Conservation (phyloP, 2,329 filamentous ascomycete species). For the Colletotrichum gloeosporioides region DNA sequence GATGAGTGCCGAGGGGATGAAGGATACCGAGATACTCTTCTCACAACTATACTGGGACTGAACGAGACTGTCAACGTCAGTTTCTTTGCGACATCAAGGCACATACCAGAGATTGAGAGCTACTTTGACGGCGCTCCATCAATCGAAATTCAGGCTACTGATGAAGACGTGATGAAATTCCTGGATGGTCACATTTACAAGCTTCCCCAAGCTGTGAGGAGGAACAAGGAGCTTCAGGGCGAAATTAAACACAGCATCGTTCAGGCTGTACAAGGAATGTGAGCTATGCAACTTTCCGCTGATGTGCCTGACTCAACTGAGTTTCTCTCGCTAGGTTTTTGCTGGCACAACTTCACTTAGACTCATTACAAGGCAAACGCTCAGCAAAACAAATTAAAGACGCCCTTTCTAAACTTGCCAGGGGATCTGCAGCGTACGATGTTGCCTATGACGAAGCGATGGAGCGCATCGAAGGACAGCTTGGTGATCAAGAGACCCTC, state of each 20-base stretch:
- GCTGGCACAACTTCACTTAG: slow-evolving; percentile 8
- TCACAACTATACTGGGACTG: not conserved
- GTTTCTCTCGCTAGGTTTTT: not conserved
- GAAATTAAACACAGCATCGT: slow-evolving; percentile 13
- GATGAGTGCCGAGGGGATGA: slow-evolving; percentile 30
- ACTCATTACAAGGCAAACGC: not conserved
- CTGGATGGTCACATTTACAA: not conserved
- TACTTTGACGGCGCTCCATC: not conserved
- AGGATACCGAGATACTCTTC: not conserved
- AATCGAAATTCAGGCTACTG: slow-evolving; percentile 21
- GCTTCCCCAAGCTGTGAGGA: not conserved
- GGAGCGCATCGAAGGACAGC: slow-evolving; percentile 45
- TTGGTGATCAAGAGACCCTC: slow-evolving; percentile 31
- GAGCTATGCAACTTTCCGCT: not conserved
- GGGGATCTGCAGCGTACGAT: slow-evolving; percentile 35
- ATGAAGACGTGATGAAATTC: slow-evolving; percentile 21
- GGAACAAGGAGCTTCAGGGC: not conserved
- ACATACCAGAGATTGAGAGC: slow-evolving; percentile 9
- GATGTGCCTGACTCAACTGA: fast-evolving
- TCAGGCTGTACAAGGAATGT: slow-evolving; percentile 23
- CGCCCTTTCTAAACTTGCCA: slow-evolving; percentile 34
- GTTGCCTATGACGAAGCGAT: slow-evolving; percentile 47
- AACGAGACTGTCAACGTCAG: not conserved
- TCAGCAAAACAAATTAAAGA: slow-evolving; percentile 35
- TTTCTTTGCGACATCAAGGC: slow-evolving; percentile 28